A percentile compares a stretch with the other conserved stretches of the same genome.
phyloP scores from a whole-genome alignment of 495 filamentous ascomycete species.

The Daldinia concentrica region DNA sequence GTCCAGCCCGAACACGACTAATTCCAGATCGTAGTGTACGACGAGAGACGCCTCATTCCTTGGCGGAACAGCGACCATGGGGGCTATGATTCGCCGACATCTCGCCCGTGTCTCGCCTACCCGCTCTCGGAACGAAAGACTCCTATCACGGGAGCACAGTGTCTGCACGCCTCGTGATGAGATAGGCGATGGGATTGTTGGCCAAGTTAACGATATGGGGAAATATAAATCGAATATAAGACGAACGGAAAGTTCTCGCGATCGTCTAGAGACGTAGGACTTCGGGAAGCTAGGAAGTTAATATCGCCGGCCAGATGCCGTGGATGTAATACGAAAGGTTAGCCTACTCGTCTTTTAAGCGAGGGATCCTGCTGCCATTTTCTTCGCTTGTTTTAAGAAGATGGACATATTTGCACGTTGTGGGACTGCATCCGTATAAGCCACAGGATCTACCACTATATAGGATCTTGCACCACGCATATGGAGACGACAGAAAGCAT shows the following conservation, averaged over 20 bases:
- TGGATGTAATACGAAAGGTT: conserved; percentile 17
- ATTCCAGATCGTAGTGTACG: conserved; percentile 24
- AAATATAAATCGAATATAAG: not conserved
- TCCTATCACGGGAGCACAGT: conserved; percentile 24
- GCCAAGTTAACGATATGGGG: conserved; percentile 9
- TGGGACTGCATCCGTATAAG: conserved; percentile 29
- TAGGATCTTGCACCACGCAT: conserved; percentile 32
- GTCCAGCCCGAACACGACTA: conserved; percentile 18
- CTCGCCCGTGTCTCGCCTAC: conserved; percentile 37
- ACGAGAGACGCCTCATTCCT: conserved; percentile 32
- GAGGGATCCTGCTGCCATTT: not conserved
- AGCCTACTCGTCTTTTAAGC: not conserved
- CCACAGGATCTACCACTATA: conserved; percentile 32
- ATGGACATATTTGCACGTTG: conserved; percentile 22
- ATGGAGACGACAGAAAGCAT: conserved; percentile 29
- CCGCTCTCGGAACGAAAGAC: conserved; percentile 26
- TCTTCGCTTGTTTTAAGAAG: not conserved
- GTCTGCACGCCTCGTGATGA: conserved; percentile 2
- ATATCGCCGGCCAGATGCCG: conserved; percentile 6
- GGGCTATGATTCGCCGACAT: conserved; percentile 30
- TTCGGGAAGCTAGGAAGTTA: conserved; percentile 18
- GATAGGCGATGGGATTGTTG: conserved; percentile 10
- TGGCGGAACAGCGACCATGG: conserved; percentile 21
- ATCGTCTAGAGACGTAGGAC: conserved; percentile 15
- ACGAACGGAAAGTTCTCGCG: conserved; percentile 25